These are phyloP conservation scores for Waltergamsia citrina DNA, from an alignment of 2,329 filamentous ascomycete genomes.

Conservation along the genomic window DNA sequence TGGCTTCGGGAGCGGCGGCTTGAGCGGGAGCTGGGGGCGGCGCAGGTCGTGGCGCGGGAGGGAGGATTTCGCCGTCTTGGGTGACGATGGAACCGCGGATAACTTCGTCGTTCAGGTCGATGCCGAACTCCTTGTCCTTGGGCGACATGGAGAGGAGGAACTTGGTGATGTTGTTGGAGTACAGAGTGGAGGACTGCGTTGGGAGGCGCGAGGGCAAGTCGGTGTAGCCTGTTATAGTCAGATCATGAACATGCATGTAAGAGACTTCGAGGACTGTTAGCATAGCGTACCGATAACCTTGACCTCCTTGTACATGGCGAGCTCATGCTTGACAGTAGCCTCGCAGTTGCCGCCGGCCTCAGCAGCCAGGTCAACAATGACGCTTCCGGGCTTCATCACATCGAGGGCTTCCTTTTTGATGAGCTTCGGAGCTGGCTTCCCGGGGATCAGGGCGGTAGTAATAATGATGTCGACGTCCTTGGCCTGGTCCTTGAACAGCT, in stretches of 20 bases:
- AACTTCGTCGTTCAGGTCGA: constrained; percentile 77
- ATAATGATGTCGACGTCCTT: constrained; percentile 87
- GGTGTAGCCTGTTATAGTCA: constrained; percentile 67
- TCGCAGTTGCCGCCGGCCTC: constrained; percentile 87
- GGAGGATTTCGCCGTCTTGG: constrained; percentile 65
- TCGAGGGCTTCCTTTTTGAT: constrained; percentile 73
- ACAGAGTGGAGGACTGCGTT: constrained; percentile 81
- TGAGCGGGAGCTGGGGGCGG: constrained; percentile 41
- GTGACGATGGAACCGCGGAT: constrained; percentile 80
- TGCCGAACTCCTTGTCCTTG: constrained; percentile 66
- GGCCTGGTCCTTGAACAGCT: constrained; percentile 79
- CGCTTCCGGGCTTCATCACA: constrained; percentile 83
- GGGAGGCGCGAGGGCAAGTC: constrained; percentile 80
- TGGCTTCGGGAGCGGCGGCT: constrained; percentile 33
- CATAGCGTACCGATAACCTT: constrained; percentile 63
- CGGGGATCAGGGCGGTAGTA: constrained; percentile 85
- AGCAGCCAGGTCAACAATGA: constrained; percentile 79
- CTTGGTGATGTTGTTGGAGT: constrained; percentile 91
- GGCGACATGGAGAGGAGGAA: constrained; percentile 75
- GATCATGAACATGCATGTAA: neutral
- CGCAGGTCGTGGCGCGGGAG: constrained; percentile 61
- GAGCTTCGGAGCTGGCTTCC: constrained; percentile 71
- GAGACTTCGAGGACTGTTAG: neutral
- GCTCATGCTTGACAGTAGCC: constrained; percentile 63
- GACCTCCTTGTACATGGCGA: constrained; percentile 65